phyloP scores from a whole-genome alignment of 345 rosid species.

The Excoecaria cochinchinensis region DNA sequence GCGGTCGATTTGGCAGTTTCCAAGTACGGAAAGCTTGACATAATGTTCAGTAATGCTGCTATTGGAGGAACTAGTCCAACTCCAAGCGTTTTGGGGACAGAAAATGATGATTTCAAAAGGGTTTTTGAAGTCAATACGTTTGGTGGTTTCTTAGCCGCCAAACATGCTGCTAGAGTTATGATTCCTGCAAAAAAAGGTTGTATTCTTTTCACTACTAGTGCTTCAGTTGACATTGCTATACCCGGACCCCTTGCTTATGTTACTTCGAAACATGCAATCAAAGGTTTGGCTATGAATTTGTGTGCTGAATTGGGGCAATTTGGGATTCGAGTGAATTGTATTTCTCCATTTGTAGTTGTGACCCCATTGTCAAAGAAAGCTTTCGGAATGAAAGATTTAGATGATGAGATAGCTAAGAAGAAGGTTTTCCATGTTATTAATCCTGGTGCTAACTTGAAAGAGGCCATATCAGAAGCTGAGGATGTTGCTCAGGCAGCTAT shows the following conservation, averaged over 20 bases:
- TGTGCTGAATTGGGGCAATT: neutral
- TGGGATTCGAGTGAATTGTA: neutral
- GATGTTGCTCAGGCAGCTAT: too few relatives aligned
- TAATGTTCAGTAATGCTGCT: too few relatives aligned
- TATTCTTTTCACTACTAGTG: neutral
- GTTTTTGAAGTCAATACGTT: neutral
- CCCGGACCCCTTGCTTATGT: neutral
- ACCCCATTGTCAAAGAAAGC: neutral
- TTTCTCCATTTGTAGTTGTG: neutral
- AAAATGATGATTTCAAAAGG: neutral
- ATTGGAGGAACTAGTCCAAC: too few relatives aligned
- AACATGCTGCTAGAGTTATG: neutral
- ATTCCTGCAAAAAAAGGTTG: slow-evolving; percentile 1
- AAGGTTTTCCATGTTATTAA: too few relatives aligned
- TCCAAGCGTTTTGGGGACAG: neutral
- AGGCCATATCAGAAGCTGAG: too few relatives aligned
- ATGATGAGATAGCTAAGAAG: too few relatives aligned
- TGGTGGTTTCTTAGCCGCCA: too few relatives aligned
- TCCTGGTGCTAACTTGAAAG: too few relatives aligned
- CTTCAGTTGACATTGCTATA: neutral
- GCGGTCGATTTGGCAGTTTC: too few relatives aligned
- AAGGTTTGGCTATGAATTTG: neutral
- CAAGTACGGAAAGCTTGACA: too few relatives aligned
- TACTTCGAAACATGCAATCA: neutral
- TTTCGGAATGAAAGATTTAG: neutral